Conservation (phyloP, 1,284 basidiomycete species). For the Ustilago vetiveriae region DNA sequence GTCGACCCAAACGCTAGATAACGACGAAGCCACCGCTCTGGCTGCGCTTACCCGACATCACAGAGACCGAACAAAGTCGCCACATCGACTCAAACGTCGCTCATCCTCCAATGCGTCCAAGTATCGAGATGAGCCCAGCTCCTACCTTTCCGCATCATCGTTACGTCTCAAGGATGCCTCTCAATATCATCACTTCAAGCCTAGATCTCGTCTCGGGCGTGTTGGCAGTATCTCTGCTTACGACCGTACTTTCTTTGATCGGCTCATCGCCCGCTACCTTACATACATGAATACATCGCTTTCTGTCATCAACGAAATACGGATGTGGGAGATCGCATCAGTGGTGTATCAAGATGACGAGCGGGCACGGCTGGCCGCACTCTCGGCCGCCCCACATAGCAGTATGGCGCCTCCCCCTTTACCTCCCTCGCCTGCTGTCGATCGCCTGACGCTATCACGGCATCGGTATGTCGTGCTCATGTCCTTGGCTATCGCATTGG, state of each 20-base stretch:
- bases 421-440: slow-evolving; percentile 10
- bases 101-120: slow-evolving; percentile 42
- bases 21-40: slow-evolving; percentile 35
- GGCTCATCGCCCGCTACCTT: slow-evolving; percentile 37
- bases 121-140: slow-evolving; percentile 19
- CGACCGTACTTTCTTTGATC: slow-evolving; percentile 36
- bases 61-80: slow-evolving; percentile 26
- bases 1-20: slow-evolving; percentile 27
- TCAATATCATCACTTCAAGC: slow-evolving; percentile 8
- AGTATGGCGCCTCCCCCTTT: slow-evolving; percentile 35
- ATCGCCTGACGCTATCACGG: slow-evolving; percentile 24
- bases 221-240: slow-evolving; percentile 31
- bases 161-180: slow-evolving; percentile 14
- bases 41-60: slow-evolving; percentile 32
- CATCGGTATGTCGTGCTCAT: slow-evolving; percentile 36
- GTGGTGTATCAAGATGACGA: slow-evolving; percentile 34
- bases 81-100: slow-evolving; percentile 24
- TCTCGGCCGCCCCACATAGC: slow-evolving; percentile 10
- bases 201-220: slow-evolving; percentile 19
- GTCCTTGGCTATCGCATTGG: slow-evolving; percentile 35
- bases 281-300: slow-evolving; percentile 46
- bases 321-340: slow-evolving; percentile 30
- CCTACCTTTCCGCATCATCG: slow-evolving; percentile 10
- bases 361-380: slow-evolving; percentile 10
- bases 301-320: slow-evolving; percentile 33